A percentile compares a stretch with the other conserved stretches of the same genome.
Evolutionary conservation across 2,329 filamentous ascomycete genomes (phyloP).

Genomic region (Curvularia sp.): DNA sequence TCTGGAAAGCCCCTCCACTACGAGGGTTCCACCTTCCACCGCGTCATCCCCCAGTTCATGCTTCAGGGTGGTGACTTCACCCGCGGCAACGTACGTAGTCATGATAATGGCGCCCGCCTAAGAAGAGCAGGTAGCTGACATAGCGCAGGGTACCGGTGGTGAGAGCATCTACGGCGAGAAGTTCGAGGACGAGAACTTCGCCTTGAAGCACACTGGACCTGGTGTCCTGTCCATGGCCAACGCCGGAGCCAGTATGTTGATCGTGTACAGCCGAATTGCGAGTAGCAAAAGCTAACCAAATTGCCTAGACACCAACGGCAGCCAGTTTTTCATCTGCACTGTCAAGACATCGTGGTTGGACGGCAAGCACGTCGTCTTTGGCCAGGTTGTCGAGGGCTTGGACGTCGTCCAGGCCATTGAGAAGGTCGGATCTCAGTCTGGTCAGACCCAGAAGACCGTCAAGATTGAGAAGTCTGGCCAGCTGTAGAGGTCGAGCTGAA

Average conservation of each 20-base stretch:
- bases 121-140: constrained; percentile 20
- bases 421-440: constrained; percentile 32
- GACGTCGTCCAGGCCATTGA: constrained; percentile 37
- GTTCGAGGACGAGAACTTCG: constrained; percentile 95
- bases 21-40: constrained; percentile 84
- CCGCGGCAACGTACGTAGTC: constrained; percentile 77
- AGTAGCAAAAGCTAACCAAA: neutral
- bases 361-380: constrained; percentile 83
- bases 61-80: constrained; percentile 97
- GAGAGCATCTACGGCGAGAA: constrained; percentile 98
- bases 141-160: constrained; percentile 67
- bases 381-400: constrained; percentile 63
- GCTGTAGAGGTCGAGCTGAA: constrained; percentile 20
- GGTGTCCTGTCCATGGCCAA: constrained; percentile 98
- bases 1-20: constrained; percentile 85
- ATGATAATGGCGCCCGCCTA: neutral
- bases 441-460: constrained; percentile 31
- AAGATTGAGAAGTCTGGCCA: constrained; percentile 36
- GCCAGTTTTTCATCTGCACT: constrained; percentile 97
- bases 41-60: constrained; percentile 93
- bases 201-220: constrained; percentile 86
- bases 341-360: constrained; percentile 84
- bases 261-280: too few relatives aligned
- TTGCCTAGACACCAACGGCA: constrained; percentile 78
- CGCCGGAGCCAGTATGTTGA: constrained; percentile 68